Conservation (phyloP, 495 filamentous ascomycete species). For the Xylaria sp. region DNA sequence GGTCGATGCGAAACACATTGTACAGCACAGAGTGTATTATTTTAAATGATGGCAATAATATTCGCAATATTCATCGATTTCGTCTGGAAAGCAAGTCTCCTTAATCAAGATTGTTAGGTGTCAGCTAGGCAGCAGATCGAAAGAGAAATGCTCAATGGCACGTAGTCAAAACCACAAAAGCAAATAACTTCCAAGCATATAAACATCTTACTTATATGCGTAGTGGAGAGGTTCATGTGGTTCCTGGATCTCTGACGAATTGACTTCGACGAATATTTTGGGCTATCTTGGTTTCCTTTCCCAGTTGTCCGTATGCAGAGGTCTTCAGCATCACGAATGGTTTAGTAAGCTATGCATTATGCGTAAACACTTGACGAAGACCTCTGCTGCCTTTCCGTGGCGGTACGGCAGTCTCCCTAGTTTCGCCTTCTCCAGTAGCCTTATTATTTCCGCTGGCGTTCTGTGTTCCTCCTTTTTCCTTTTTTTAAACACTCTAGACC, state of each 20-base stretch:
- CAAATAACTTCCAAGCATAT: too few relatives aligned
- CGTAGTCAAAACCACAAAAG: background rate
- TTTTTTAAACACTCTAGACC: too few relatives aligned
- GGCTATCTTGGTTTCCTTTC: background rate
- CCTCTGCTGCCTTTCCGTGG: background rate
- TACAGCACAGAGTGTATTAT: background rate
- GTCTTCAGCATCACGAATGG: background rate
- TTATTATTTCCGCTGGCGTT: background rate
- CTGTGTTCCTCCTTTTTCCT: background rate
- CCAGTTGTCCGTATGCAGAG: background rate
- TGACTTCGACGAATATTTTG: background rate
- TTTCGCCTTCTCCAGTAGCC: background rate
- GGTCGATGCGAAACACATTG: too few relatives aligned
- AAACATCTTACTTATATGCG: too few relatives aligned
- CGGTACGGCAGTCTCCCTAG: background rate
- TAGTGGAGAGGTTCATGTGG: too few relatives aligned
- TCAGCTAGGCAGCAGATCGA: too few relatives aligned
- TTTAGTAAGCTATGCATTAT: background rate
- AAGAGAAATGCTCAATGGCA: background rate
- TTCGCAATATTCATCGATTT: background rate
- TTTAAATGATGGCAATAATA: background rate
- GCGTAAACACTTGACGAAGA: too few relatives aligned
- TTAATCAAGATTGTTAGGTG: background rate
- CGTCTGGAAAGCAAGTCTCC: too few relatives aligned
- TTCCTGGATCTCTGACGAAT: background rate